These are phyloP conservation scores for Anaeramoeba ignava DNA, from an alignment of 78 protist species.

Conservation along the genomic window DNA sequence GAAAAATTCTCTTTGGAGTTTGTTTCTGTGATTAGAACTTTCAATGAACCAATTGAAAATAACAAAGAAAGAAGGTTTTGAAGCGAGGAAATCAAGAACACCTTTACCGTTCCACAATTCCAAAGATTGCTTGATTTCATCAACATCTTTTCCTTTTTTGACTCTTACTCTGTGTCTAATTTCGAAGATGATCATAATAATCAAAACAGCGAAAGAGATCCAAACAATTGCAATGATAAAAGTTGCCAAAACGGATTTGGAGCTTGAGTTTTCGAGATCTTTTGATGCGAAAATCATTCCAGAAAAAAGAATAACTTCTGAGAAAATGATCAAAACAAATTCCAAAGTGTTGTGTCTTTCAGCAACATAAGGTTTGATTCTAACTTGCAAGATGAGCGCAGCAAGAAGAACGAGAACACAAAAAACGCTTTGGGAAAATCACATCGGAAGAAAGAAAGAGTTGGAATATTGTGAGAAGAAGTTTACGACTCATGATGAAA, in stretches of 20 bases:
- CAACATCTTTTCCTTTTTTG: neutral
- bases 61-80: too few species aligned
- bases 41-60: too few species aligned
- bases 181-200: neutral
- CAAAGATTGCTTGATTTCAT: too few species aligned
- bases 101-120: too few species aligned
- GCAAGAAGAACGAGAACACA: neutral
- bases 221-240: neutral
- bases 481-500: neutral
- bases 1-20: too few species aligned
- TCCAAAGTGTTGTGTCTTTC: neutral
- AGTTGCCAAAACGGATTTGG: neutral
- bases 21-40: too few species aligned
- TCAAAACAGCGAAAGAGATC: neutral
- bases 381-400: neutral
- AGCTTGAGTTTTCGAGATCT: neutral
- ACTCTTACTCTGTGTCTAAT: neutral
- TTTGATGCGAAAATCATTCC: neutral
- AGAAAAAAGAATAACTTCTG: neutral
- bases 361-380: neutral
- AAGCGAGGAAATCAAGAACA: too few species aligned
- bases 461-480: neutral
- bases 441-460: neutral
- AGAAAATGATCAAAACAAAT: neutral
- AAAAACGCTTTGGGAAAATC: neutral